Conservation (phyloP, 2,329 filamentous ascomycete species). For the Plectosphaerella cucumerina region DNA sequence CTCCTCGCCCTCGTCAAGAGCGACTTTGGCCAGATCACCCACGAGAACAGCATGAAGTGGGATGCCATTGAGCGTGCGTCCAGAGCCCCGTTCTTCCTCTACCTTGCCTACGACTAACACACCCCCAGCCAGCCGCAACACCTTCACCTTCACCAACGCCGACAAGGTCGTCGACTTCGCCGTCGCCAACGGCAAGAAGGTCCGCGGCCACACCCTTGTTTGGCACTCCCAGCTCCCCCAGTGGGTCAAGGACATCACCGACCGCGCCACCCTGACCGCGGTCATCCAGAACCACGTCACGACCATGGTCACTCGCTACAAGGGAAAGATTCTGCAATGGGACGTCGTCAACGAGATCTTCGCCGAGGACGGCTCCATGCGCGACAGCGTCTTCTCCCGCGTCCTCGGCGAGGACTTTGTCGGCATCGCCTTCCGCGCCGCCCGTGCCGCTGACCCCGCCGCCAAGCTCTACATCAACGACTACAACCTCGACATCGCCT, state of each 20-base stretch:
- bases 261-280: slow-evolving; percentile 44
- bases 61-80: slow-evolving; percentile 44
- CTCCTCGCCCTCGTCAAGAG: neutral
- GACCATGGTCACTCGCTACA: slow-evolving; percentile 53
- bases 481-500: slow-evolving; percentile 61
- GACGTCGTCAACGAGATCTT: slow-evolving; percentile 66
- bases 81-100: no score
- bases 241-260: slow-evolving; percentile 55
- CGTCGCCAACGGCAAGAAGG: slow-evolving; percentile 46
- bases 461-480: slow-evolving; percentile 77
- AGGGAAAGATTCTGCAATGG: slow-evolving; percentile 56
- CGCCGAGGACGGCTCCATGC: slow-evolving; percentile 55
- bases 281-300: slow-evolving; percentile 59
- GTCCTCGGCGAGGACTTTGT: slow-evolving; percentile 69
- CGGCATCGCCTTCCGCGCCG: slow-evolving; percentile 64
- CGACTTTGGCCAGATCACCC: neutral
- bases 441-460: slow-evolving; percentile 59
- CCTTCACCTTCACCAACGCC: slow-evolving; percentile 52
- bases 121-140: slow-evolving; percentile 24
- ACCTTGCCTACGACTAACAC: neutral
- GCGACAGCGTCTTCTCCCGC: slow-evolving; percentile 59
- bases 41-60: slow-evolving; percentile 70
- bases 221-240: slow-evolving; percentile 58
- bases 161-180: slow-evolving; percentile 60
- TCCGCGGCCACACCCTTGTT: slow-evolving; percentile 63